Conservation (phyloP, 306 rosid genomes). For the Castanea mollissima region DNA sequence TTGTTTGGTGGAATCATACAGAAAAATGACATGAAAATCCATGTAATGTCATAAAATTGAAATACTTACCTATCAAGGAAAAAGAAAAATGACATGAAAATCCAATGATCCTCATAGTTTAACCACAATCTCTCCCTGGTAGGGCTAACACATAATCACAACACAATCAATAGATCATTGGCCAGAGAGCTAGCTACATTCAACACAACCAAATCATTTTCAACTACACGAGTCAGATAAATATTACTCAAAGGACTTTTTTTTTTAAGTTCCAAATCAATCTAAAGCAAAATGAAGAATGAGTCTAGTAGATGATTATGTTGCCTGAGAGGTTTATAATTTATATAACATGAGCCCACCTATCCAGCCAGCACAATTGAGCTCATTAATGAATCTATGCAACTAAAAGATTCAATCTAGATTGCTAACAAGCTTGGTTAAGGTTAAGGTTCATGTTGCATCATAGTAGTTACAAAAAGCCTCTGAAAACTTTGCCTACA, state of each 20-base stretch:
- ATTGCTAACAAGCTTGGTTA: neutral
- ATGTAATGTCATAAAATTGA: neutral
- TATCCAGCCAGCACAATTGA: neutral
- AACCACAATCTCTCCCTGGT: neutral
- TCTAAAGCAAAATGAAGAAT: neutral
- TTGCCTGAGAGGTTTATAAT: neutral
- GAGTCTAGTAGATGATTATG: neutral
- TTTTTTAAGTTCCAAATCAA: neutral
- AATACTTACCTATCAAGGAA: no score
- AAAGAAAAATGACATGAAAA: constrained; percentile 6
- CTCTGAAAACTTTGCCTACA: neutral
- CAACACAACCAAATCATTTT: neutral
- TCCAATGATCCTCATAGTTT: neutral
- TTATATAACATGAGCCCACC: neutral
- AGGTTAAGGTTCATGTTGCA: neutral
- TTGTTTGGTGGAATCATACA: neutral
- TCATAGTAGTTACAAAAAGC: neutral
- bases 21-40: constrained; percentile 11
- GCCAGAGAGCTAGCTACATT: neutral
- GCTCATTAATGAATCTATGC: neutral
- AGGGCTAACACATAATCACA: neutral
- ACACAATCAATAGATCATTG: neutral
- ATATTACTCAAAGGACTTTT: neutral
- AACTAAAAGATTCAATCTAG: neutral
- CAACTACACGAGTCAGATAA: neutral